Evolutionary conservation across 257 asterid species (phyloP), one percentile per base, ranked within the genome.

Genomic region (Asclepias syriaca): DNA sequence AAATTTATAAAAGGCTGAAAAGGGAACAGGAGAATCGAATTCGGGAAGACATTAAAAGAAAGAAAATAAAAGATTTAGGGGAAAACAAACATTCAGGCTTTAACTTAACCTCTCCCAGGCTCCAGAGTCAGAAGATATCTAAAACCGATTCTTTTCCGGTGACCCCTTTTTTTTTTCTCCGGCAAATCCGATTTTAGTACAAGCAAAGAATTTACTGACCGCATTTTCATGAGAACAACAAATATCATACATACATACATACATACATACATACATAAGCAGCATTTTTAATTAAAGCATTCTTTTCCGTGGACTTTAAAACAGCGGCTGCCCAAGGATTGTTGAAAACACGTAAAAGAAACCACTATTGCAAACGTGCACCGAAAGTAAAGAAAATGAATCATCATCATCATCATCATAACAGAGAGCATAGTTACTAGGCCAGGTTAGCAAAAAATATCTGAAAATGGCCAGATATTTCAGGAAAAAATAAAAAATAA

Each of bases 311-410:
- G 29, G 16, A 32, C 19, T 32, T 61, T 15, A 63, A 60, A 63
- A 34, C 48, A 63, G 68, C 49, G 27, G 27, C 68, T 1, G 49
- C 68, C 68, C 49, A 37, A 14, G 49, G 9, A 63, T 63, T 34
- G 18, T 34, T 63, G 1, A 14, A n/a, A 29, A 66, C 37, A 63
- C 50, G 49, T 12, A 8, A 66, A 32, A 6, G 10, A 43, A 43
- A 1, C 10, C 48, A 24, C 50, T 1, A 29, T 60, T 50, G 69
- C 82, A 74, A 78, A 70, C 73, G 73, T 79, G 77, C 71, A 40
- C 73, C 68, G n/a, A 32, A 63, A 29, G 53, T 70, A 32, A 64
- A 22, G 8, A 77, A 9, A 61, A 61, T 34, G 15, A 22, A 61
- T 29, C 2, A 61, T 29, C 21, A 15, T 15, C 46, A 61, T 29